Conservation (phyloP, 306 rosid species). For the Citrullus amarus region DNA sequence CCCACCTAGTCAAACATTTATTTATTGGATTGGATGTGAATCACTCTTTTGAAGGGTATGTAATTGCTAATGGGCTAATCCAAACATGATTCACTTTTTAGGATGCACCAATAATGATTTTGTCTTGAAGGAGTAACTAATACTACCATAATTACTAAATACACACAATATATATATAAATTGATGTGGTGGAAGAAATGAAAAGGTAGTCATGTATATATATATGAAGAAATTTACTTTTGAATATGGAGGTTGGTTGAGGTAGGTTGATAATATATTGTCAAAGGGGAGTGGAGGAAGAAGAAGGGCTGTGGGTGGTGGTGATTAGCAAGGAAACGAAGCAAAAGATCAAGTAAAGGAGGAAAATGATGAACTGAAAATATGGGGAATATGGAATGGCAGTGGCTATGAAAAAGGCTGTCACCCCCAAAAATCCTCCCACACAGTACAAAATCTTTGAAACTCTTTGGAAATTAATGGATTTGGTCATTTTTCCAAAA, state of each 20-base stretch:
- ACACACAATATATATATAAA: no score
- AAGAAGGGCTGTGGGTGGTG: not conserved
- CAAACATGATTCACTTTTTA: no score
- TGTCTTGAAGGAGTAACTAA: no score
- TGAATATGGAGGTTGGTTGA: not conserved
- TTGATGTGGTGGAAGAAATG: no score
- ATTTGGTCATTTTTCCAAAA: not conserved
- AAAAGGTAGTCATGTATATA: no score
- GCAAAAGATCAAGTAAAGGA: not conserved
- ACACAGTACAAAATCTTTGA: not conserved
- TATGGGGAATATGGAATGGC: not conserved
- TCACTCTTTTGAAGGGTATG: no score
- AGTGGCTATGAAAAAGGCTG: not conserved
- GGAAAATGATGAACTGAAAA: not conserved
- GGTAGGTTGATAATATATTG: not conserved
- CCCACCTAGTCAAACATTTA: no score
- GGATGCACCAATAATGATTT: no score
- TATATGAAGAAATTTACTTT: not conserved
- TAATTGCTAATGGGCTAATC: no score
- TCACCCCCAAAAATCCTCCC: not conserved
- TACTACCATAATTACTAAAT: no score
- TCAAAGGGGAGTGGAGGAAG: not conserved
- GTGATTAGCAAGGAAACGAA: constrained; percentile 3
- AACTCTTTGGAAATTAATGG: not conserved
- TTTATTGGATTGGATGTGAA: no score